phyloP scores from a whole-genome alignment of 805 yeast species.

The Ogataea haglerorum region DNA sequence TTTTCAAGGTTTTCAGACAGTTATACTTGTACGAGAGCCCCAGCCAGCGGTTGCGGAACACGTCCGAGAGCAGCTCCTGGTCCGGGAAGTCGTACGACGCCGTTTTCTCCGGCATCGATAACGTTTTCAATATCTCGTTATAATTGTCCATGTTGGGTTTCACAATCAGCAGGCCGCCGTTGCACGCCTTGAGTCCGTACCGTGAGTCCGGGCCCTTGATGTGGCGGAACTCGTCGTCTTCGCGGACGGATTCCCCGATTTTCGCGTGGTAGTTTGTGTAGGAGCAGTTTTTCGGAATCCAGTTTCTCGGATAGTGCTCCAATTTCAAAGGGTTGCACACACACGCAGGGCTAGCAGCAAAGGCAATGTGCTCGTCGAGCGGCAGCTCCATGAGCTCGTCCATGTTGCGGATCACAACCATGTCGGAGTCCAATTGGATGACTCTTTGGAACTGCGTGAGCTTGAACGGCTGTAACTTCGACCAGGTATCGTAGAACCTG shows the following conservation, averaged over 20 bases:
- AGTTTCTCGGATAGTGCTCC: constrained; percentile 50
- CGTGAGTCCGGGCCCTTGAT: constrained; percentile 40
- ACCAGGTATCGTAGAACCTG: constrained; percentile 60
- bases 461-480: constrained; percentile 54
- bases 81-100: constrained; percentile 52
- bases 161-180: constrained; percentile 57
- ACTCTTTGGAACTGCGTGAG: constrained; percentile 50
- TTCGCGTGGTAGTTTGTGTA: constrained; percentile 39
- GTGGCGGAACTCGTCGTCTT: constrained; percentile 15
- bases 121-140: constrained; percentile 38
- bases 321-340: constrained; percentile 56
- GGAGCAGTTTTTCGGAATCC: constrained; percentile 51
- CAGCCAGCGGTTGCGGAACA: constrained; percentile 48
- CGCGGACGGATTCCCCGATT: constrained; percentile 8
- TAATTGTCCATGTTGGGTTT: constrained; percentile 39
- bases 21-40: constrained; percentile 52
- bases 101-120: constrained; percentile 37
- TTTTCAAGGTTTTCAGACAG: constrained; percentile 50
- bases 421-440: constrained; percentile 56
- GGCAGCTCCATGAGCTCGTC: constrained; percentile 54
- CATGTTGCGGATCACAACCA: constrained; percentile 55
- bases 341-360: constrained; percentile 62
- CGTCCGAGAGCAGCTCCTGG: constrained; percentile 53
- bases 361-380: constrained; percentile 34
- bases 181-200: constrained; percentile 47